These are phyloP conservation scores for Climacium dendroides DNA, from an alignment of 225 moss, liverwort and hornwort genomes.

Conservation along the genomic window DNA sequence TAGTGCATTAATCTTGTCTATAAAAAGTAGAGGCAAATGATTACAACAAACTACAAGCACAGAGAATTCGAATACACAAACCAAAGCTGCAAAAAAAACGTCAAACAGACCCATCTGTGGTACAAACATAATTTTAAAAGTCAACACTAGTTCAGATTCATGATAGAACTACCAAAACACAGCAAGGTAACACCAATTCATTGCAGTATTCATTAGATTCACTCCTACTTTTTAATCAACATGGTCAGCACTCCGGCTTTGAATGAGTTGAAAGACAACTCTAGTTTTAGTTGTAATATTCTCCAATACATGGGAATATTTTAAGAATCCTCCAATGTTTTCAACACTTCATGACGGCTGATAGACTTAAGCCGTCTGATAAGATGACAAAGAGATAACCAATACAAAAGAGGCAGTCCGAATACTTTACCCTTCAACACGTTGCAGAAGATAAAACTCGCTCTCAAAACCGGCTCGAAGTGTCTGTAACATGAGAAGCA, in stretches of 20 bases:
- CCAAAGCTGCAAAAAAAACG: neutral
- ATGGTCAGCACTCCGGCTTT: neutral
- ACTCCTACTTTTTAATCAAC: neutral
- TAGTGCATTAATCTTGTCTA: neutral
- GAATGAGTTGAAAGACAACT: neutral
- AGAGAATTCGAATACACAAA: neutral
- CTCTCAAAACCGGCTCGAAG: constrained; percentile 84
- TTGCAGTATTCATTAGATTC: neutral
- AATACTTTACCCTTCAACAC: constrained; percentile 26
- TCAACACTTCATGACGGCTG: neutral
- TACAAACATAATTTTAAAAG: neutral
- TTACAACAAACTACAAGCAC: neutral
- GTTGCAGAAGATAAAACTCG: constrained; percentile 81
- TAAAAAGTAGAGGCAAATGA: neutral
- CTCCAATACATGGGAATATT: neutral
- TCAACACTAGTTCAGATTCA: neutral
- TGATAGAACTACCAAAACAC: neutral
- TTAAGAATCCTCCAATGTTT: neutral
- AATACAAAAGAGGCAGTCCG: neutral
- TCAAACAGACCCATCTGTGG: neutral
- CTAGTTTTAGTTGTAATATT: too few species aligned
- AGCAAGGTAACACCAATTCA: neutral
- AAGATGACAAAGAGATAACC: neutral
- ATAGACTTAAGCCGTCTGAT: neutral
- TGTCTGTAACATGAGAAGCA: constrained; percentile 24